phyloP scores from a whole-genome alignment of 441 rosid species.

The Erysimum cheiri region DNA sequence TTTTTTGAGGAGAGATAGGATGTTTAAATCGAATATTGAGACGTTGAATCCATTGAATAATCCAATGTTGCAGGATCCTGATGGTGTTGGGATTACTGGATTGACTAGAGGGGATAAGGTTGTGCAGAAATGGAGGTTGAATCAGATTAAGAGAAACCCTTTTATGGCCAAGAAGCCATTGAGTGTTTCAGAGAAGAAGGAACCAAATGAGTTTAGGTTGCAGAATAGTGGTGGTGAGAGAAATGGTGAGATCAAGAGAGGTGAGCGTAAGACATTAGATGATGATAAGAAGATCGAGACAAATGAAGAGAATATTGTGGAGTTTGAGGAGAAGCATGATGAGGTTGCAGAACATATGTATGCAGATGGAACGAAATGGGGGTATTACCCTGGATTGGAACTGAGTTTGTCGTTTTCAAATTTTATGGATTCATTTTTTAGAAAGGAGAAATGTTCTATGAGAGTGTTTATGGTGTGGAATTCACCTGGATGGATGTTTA shows the following conservation, averaged over 20 bases:
- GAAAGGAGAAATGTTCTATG: constrained; percentile 59
- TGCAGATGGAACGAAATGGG: constrained; percentile 96
- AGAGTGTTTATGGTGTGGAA: constrained; percentile 95
- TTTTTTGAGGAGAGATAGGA: constrained; percentile 81
- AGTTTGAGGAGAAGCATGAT: constrained; percentile 39
- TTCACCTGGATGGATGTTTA: constrained; percentile 94
- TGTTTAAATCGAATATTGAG: constrained; percentile 87
- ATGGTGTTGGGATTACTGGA: constrained; percentile 73
- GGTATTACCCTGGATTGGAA: constrained; percentile 82
- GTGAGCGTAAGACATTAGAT: constrained; percentile 66
- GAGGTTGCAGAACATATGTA: constrained; percentile 63
- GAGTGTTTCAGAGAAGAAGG: constrained; percentile 48
- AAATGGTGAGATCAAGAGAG: constrained; percentile 52
- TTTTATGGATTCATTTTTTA: constrained; percentile 73
- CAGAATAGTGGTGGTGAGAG: constrained; percentile 35
- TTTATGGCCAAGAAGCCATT: constrained; percentile 64
- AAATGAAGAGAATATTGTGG: constrained; percentile 28
- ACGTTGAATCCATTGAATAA: constrained; percentile 78
- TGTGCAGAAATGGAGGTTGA: constrained; percentile 73
- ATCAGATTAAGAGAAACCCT: constrained; percentile 64
- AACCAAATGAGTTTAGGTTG: constrained; percentile 31
- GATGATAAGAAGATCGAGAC: constrained; percentile 31
- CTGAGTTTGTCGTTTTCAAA: constrained; percentile 70
- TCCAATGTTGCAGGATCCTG: constrained; percentile 93
- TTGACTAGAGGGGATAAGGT: constrained; percentile 76